Evolutionary conservation across 2,329 filamentous ascomycete genomes (phyloP), one percentile per base, ranked within the genome.

Genomic region (Cadophora luteo-olivacea): DNA sequence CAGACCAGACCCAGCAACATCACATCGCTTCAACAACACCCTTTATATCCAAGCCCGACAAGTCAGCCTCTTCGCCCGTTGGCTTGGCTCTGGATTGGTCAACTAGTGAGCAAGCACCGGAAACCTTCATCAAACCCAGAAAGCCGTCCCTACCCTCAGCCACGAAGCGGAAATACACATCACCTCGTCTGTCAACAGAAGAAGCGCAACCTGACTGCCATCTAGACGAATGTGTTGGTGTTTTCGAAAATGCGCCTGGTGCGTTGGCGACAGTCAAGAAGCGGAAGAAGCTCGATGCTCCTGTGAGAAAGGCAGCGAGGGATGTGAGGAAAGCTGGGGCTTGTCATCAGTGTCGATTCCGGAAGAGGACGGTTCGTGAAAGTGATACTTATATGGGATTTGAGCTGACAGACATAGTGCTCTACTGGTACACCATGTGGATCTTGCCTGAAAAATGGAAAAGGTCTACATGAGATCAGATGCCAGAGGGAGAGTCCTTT

Each of bases 271-370:
- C 67, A 14, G 69, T 74, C 22, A 74, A 74, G 55, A 70, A 70
- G 33, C 49, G 73, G 29, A 61, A 67, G 49, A 74, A 72, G 49
- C 65, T 74, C 12, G 73, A 74, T 68, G 73, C 67, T 41, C 69
- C 73, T 25, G 73, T 74, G 7, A 70, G 72, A 24, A 74, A 74
- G 55, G 72, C 73, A 14, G 73, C 73, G 54, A 70, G 69, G 49
- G 73, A 73, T 51, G 75, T 76, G 12, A 69, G 75, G 22, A 75
- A 70, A 33, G 73, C 75, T 19, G 75, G 75, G 32, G 75, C 75
- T 64, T 76, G 75, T 52, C 72, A 75, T 66, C 74, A 75, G 63
- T 76, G 75, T 65, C 71, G 75, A 33, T 76, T 75, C 57, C 69
- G 74, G 41, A 76, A 75, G 64, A 66, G 74, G 67, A 74, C 75